Base-by-base conservation (phyloP, 805 yeast genomes). In the Zygotorulaspora chibaensis region DNA sequence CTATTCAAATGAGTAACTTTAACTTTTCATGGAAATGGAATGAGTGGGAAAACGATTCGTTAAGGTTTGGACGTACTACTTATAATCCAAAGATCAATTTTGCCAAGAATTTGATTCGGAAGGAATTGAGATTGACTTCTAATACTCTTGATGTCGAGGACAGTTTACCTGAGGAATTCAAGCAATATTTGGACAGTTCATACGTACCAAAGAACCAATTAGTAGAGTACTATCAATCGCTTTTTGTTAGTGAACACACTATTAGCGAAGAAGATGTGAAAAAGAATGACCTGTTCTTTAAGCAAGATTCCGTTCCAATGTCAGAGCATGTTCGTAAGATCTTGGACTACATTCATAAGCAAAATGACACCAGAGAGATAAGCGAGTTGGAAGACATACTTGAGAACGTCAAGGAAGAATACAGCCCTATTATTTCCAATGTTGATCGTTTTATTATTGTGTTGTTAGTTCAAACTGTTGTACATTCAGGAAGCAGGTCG, bases 11-110 rank as follows among this genome's bases (percentile, higher is more conserved):
- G 63, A 85, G 95, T 58, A 93, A 91, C 62, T 93, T 91, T 65
- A 89, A 85, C 46, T 93, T 87, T 68, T 87, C 90, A 30, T 93
- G 99, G 99, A 88, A 89, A 61, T 93, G 99, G 99, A 80, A 79
- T 52, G 98, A 90, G 65, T 93, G 99, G 99, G 79, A 75, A 23
- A 68, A 65, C 2, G 86, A 82, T 56, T 74, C 83, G 0, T 56
- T 62, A n/a, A 64, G 62, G 38, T 74, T 71, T 38, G 69, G 75
- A 29, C 63, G 69, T 28, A 68, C 73, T 25, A 57, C 59, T 12
- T 80, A 77, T 57, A 90, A 87, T 60, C 96, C 97, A 10, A 80
- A 79, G 54, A 74, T 78, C 51, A 77, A 76, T 38, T 84, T 91
- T 54, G 80, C 91, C 48, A 79, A 75, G 54, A 89, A 89, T 66